These are phyloP conservation scores for Apiospora malaysiana DNA, from an alignment of 2,329 filamentous ascomycete genomes.

Conservation along the genomic window DNA sequence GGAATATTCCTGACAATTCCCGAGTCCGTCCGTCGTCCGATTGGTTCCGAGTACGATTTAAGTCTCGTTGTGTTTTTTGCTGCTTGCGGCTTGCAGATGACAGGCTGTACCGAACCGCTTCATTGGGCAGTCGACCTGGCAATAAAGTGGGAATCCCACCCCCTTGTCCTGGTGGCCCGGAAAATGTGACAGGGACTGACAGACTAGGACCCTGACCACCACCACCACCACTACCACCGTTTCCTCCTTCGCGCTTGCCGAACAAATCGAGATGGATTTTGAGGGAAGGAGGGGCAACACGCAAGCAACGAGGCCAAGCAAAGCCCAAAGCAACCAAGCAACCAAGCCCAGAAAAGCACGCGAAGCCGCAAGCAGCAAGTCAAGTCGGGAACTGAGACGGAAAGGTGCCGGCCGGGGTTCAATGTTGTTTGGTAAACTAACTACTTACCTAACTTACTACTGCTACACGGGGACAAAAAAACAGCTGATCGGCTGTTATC, in stretches of 20 bases:
- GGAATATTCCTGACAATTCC: not conserved
- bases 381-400: not conserved
- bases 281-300: not conserved
- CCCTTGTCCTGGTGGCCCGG: not conserved
- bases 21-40: not conserved
- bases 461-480: too few relatives aligned
- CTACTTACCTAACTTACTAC: too few relatives aligned
- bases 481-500: slow-evolving; percentile 7
- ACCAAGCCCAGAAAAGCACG: not conserved
- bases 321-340: not conserved
- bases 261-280: slow-evolving; percentile 8
- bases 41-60: not conserved
- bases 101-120: not conserved
- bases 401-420: not conserved
- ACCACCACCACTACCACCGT: not conserved
- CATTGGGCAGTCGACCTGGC: not conserved
- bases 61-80: not conserved
- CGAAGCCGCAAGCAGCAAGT: not conserved
- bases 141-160: not conserved
- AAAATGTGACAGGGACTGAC: not conserved
- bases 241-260: not conserved
- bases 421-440: too few relatives aligned
- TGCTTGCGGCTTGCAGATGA: slow-evolving; percentile 11
- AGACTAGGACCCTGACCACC: not conserved
- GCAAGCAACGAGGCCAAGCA: not conserved